Base-by-base conservation (phyloP, 2,329 filamentous ascomycete genomes). In the Cordyceps militaris region DNA sequence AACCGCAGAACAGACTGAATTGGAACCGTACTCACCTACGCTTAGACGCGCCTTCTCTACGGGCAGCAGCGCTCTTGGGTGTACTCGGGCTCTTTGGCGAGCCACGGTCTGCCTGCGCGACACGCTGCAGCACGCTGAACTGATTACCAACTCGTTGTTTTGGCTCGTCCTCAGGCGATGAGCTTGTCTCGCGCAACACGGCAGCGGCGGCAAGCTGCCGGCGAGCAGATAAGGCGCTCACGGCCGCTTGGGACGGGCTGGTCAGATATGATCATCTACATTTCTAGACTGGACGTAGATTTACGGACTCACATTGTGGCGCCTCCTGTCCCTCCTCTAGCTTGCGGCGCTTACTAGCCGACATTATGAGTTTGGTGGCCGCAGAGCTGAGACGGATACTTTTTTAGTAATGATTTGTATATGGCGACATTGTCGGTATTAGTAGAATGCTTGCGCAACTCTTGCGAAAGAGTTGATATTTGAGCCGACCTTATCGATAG, bases 181-280 rank as follows among this genome's bases (percentile, higher is more conserved):
- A 14, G 47, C 46, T 56, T 1, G 19, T 36, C 23, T 57, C 52
- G 14, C 23, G 40, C 14, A 50, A 36, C 9, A 48, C 34, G 14
- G 57, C 57, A 26, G 61, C 59, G 16, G 60, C 61, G 16, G 58
- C 63, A 19, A 66, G 61, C 11, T 65, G 68, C 30, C 71, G 66
- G 14, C 70, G 66, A 59, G 71, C 72, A 34, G 71, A 68, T 21
- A 74, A 61, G 6, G 72, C 71, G 60, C 70, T 73, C n/a, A 73
- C 61, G n/a, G 72, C 71, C 42, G 68, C 58, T 59, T 48, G 7
- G 40, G 23, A 42, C 3, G n/a, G 40, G 1, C 26, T 23, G 16
- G 24, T 54, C 5, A 48, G 32, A 23, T 9, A 21, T 7, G 7
- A 13, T 28, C 3, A 4, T 26, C 14, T 28, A 6, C 13, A n/a